phyloP scores from a whole-genome alignment of 2,329 filamentous ascomycete species.

The Bisporella sp. region DNA sequence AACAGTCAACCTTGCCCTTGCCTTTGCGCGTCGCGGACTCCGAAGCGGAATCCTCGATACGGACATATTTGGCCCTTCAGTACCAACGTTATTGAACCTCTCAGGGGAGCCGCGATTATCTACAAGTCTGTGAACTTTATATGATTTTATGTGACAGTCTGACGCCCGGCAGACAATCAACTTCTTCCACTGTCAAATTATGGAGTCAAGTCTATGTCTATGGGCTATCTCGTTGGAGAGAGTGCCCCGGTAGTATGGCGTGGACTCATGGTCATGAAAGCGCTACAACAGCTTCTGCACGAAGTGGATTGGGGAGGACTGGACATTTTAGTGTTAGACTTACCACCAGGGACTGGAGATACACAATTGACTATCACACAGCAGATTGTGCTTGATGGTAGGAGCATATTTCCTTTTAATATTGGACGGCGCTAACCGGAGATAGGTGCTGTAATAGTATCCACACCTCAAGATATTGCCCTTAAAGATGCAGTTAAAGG shows the following conservation, averaged over 20 bases:
- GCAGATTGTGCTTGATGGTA: slow-evolving; percentile 81
- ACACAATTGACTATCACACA: slow-evolving; percentile 96
- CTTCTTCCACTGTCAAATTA: slow-evolving; percentile 88
- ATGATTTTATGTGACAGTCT: slow-evolving; percentile 12
- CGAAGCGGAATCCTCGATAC: slow-evolving; percentile 86
- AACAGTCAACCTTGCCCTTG: slow-evolving; percentile 72
- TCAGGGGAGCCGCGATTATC: slow-evolving; percentile 73
- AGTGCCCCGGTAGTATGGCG: slow-evolving; percentile 87
- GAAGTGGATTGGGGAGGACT: slow-evolving; percentile 90
- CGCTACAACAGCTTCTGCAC: slow-evolving; percentile 88
- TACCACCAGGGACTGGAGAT: slow-evolving; percentile 92
- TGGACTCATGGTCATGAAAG: slow-evolving; percentile 96
- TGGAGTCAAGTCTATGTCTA: slow-evolving; percentile 96
- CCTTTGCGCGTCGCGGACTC: slow-evolving; percentile 76
- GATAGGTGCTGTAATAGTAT: slow-evolving; percentile 73
- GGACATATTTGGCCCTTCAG: slow-evolving; percentile 93
- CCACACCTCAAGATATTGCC: slow-evolving; percentile 88
- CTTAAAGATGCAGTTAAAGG: slow-evolving; percentile 89
- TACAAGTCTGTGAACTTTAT: slow-evolving; percentile 44
- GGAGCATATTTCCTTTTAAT: slow-evolving; percentile 10
- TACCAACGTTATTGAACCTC: slow-evolving; percentile 83
- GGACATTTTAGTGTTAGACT: slow-evolving; percentile 81
- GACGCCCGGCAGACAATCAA: slow-evolving; percentile 55
- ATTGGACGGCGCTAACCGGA: too few species aligned
- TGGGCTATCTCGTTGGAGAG: slow-evolving; percentile 84